Percentiles rank a stretch among this genome's conserved stretches.
Evolutionary conservation across 306 rosid species (phyloP).

Genomic region (Quercus cerris): DNA sequence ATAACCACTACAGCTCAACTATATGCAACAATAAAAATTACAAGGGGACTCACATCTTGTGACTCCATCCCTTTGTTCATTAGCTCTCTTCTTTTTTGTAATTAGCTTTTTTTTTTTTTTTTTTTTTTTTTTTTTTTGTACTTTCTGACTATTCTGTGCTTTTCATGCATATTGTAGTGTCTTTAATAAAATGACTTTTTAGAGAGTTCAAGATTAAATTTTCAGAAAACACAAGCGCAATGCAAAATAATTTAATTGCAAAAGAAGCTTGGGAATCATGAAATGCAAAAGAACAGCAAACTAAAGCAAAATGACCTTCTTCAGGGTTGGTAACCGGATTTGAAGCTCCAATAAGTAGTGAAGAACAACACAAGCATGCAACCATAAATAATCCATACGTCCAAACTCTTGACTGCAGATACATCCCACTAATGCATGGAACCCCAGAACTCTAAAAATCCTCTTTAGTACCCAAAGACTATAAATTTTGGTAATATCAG

Average conservation of each 20-base stretch:
- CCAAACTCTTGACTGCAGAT: constrained; percentile 40
- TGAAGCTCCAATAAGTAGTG: constrained; percentile 35
- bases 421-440: constrained; percentile 35
- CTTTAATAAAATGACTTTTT: neutral
- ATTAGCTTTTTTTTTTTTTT: too few relatives aligned
- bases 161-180: neutral
- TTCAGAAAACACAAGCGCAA: neutral
- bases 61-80: neutral
- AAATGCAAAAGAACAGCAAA: constrained; percentile 9
- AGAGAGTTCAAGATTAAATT: neutral
- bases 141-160: neutral
- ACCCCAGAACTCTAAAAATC: constrained; percentile 20
- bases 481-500: neutral
- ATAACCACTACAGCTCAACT: neutral
- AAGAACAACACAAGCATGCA: constrained; percentile 48
- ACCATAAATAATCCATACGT: constrained; percentile 28
- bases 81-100: too few relatives aligned
- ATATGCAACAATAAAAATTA: neutral
- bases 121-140: too few relatives aligned
- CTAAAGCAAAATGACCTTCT: constrained; percentile 56
- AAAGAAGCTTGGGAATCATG: neutral
- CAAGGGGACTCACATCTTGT: neutral
- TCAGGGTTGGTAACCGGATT: constrained; percentile 28
- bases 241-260: neutral
- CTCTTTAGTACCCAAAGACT: constrained; percentile 16